phyloP scores from a whole-genome alignment of 306 rosid species.

The Hippophae tibetana region DNA sequence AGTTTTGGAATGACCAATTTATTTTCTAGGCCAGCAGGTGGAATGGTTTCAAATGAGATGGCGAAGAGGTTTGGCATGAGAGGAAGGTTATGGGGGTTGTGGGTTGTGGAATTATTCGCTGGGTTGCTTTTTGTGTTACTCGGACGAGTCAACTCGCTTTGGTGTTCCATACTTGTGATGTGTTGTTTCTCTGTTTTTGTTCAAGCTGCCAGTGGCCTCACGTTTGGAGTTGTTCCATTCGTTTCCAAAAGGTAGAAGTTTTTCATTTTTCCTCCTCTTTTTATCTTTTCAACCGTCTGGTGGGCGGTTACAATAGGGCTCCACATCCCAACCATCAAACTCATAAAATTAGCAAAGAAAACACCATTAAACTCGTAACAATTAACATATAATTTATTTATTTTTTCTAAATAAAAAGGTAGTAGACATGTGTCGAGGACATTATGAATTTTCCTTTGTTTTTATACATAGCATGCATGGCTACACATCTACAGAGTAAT shows the following conservation, averaged over 20 bases:
- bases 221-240: slow-evolving; percentile 50
- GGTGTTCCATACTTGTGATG: slow-evolving; percentile 42
- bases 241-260: slow-evolving; percentile 39
- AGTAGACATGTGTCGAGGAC: too few relatives aligned
- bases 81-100: slow-evolving; percentile 49
- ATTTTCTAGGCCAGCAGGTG: slow-evolving; percentile 47
- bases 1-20: slow-evolving; percentile 50
- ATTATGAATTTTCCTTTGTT: too few relatives aligned
- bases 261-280: background rate
- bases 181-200: slow-evolving; percentile 39
- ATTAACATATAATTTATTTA: too few relatives aligned
- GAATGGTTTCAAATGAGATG: slow-evolving; percentile 39
- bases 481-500: too few relatives aligned
- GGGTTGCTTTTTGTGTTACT: slow-evolving; percentile 40
- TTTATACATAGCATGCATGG: too few relatives aligned
- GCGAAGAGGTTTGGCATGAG: slow-evolving; percentile 44
- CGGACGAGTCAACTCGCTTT: slow-evolving; percentile 33
- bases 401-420: too few relatives aligned
- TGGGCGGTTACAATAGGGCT: background rate
- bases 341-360: too few relatives aligned
- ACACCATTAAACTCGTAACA: too few relatives aligned
- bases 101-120: slow-evolving; percentile 36
- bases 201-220: slow-evolving; percentile 49
- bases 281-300: background rate
- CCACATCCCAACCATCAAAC: too few relatives aligned